Evolutionary conservation across 163 green algal species (phyloP), one percentile per base, ranked within the genome.

Genomic region (Prototheca wickerhamii): DNA sequence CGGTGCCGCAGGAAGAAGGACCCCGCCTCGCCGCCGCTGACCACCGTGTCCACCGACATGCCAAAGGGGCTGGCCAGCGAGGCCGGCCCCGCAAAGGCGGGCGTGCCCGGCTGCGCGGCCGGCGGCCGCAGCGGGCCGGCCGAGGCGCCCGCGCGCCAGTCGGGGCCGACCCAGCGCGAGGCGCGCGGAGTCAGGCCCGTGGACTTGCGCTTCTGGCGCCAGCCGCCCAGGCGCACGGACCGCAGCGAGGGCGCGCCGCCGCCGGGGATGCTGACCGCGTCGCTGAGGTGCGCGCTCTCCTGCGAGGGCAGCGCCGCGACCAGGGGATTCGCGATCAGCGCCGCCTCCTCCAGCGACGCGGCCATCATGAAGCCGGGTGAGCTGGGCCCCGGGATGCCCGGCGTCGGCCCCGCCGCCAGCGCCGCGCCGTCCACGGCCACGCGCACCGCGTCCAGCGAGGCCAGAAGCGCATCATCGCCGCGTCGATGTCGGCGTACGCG

Each of bases 21-120:
- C 12, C 20, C 49, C 12, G 12, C 23, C 12, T 18, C 49, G 49
- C 49, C 49, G 1, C 71, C 82, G 60, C 90, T 72, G 56, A 89
- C 85, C 43, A 86, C 73, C 87, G 93, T 92, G 70, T 94, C 87
- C 15, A 92, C 72, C 28, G 53, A 78, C 49, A 76, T 76, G 43
- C 86, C 85, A 67, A 86, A 86, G 31, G 82, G 76, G 20, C 73
- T 76, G 20, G 68, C 82, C 50, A 80, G 77, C 52, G 81, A 40
- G 40, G 62, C 34, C 32, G 65, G 23, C 53, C 31, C 30, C 30
- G 30, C 64, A 70, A 77, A 30, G 55, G 52, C 34, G 35, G 10
- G 12, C 20, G 60, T 5, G 21, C 59, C 30, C 65, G 60, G 44
- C 53, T 37, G 35, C 4, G 30, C 2, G n/a, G 2, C 7, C 4